A percentile compares a stretch with the other conserved stretches of the same genome.
Evolutionary conservation across 805 yeast species (phyloP).

Genomic region (Saturnispora besseyi): DNA sequence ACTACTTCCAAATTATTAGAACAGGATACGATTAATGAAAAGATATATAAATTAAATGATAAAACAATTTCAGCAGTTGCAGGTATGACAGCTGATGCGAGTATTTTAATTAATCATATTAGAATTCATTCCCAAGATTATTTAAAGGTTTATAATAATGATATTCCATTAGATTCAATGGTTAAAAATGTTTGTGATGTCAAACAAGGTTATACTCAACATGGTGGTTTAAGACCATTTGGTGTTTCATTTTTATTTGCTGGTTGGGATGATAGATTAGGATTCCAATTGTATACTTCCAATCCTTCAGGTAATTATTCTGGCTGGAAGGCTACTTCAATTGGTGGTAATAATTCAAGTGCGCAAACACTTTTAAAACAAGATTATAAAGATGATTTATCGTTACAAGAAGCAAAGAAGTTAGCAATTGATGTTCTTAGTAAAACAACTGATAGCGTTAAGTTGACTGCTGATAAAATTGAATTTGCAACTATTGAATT

Average conservation of each 20-base stretch:
- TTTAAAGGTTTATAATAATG: constrained; percentile 79
- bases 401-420: constrained; percentile 67
- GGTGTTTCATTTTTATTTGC: constrained; percentile 96
- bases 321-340: constrained; percentile 97
- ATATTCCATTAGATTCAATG: constrained; percentile 85
- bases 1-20: constrained; percentile 88
- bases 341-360: constrained; percentile 93
- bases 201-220: constrained; percentile 97
- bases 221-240: constrained; percentile 96
- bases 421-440: constrained; percentile 86
- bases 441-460: constrained; percentile 87
- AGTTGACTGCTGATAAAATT: constrained; percentile 79
- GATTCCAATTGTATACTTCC: constrained; percentile 87
- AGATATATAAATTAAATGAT: constrained; percentile 77
- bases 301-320: constrained; percentile 97
- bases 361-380: constrained; percentile 94
- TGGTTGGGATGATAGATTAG: constrained; percentile 84
- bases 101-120: constrained; percentile 80
- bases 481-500: constrained; percentile 79
- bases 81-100: constrained; percentile 96
- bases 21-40: constrained; percentile 89
- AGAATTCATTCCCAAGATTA: constrained; percentile 77
- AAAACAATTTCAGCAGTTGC: constrained; percentile 80
- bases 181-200: constrained; percentile 86
- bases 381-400: constrained; percentile 80